Evolutionary conservation across 2,329 filamentous ascomycete species (phyloP).

Genomic region (Aspergillus sp.): DNA sequence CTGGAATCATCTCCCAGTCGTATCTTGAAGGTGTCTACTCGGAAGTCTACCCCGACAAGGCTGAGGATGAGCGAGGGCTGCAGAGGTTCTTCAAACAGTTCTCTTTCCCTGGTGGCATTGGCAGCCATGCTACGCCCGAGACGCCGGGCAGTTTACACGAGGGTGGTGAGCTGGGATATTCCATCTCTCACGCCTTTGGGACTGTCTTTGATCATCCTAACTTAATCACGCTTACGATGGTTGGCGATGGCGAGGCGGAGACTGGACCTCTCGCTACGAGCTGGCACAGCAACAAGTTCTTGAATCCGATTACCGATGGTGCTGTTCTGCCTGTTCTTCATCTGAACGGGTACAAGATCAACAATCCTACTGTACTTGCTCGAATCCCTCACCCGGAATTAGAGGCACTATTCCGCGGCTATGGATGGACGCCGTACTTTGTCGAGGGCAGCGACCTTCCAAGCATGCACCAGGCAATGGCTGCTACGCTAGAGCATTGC

Average conservation of each 20-base stretch:
- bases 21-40: conserved; percentile 77
- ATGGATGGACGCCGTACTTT: conserved; percentile 78
- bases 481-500: conserved; percentile 70
- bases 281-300: conserved; percentile 81
- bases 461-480: conserved; percentile 81
- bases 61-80: conserved; percentile 67
- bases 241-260: conserved; percentile 79
- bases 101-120: conserved; percentile 77
- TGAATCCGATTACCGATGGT: conserved; percentile 75
- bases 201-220: conserved; percentile 73
- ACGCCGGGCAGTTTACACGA: conserved; percentile 76
- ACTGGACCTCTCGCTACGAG: conserved; percentile 75
- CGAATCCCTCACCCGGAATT: conserved; percentile 74
- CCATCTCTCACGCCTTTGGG: conserved; percentile 75
- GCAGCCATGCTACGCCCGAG: conserved; percentile 75
- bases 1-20: conserved; percentile 71
- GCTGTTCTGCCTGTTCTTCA: conserved; percentile 76
- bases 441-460: conserved; percentile 73
- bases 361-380: conserved; percentile 72
- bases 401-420: conserved; percentile 67
- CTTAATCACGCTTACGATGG: conserved; percentile 73
- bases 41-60: conserved; percentile 74
- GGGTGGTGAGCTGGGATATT: conserved; percentile 79
- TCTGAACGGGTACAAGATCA: conserved; percentile 83
- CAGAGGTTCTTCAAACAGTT: conserved; percentile 79